These are phyloP conservation scores for Petasospora rhodanensis DNA, from an alignment of 1,139 yeast genomes.

Conservation along the genomic window DNA sequence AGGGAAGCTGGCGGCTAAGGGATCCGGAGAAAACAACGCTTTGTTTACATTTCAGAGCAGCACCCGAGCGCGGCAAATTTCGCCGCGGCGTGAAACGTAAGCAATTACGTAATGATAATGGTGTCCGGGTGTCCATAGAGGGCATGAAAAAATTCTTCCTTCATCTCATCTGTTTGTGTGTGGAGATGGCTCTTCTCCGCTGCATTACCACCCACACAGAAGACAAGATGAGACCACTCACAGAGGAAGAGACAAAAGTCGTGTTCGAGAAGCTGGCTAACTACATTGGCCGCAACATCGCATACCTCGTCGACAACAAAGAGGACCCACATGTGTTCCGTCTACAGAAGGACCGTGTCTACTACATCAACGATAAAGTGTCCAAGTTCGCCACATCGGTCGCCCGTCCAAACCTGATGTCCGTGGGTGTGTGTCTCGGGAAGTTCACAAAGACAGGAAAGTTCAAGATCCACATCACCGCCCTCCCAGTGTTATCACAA, in stretches of 20 bases:
- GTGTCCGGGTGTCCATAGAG: too few species aligned
- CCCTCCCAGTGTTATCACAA: constrained; percentile 75
- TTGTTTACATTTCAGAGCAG: too few species aligned
- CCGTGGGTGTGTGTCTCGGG: constrained; percentile 89
- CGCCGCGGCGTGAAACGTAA: too few species aligned
- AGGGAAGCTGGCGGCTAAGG: too few species aligned
- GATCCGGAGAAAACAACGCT: too few species aligned
- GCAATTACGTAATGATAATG: too few species aligned
- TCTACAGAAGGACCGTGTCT: constrained; percentile 92
- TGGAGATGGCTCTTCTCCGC: too few species aligned
- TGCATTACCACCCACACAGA: neutral
- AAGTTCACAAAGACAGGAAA: constrained; percentile 97
- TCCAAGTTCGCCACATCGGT: constrained; percentile 89
- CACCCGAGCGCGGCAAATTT: too few species aligned
- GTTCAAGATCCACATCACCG: constrained; percentile 91
- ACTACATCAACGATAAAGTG: constrained; percentile 79
- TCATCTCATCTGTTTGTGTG: too few species aligned
- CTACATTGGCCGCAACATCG: constrained; percentile 91
- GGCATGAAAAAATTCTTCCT: too few species aligned
- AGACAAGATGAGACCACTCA: constrained; percentile 78
- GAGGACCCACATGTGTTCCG: constrained; percentile 94
- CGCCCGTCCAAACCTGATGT: constrained; percentile 84
- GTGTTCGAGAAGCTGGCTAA: constrained; percentile 95
- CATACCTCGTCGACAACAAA: constrained; percentile 80
- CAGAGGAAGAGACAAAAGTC: constrained; percentile 95